Evolutionary conservation across 139 green algal species (phyloP).

Genomic region (Tetradesmus obliquus): DNA sequence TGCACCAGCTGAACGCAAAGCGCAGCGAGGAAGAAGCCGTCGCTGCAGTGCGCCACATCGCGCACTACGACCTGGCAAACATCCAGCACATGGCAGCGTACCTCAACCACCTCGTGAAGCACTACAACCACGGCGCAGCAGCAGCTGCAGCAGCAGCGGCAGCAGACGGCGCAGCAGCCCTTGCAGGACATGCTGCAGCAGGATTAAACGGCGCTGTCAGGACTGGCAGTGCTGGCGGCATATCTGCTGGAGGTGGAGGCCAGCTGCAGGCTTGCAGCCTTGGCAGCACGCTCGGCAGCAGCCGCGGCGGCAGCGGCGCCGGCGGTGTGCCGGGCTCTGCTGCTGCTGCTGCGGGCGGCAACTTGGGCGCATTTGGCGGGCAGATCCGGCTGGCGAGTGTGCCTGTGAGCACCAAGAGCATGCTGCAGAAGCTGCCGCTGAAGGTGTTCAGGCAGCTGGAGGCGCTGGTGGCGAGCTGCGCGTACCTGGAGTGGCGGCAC

Average conservation of each 20-base stretch:
- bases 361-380: slow-evolving; percentile 4
- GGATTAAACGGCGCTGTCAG: neutral
- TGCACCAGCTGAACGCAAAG: slow-evolving; percentile 67
- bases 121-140: slow-evolving; percentile 44
- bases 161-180: neutral
- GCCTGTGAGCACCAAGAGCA: slow-evolving; percentile 52
- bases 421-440: slow-evolving; percentile 66
- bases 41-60: slow-evolving; percentile 59
- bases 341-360: slow-evolving; percentile 6
- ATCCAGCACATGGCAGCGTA: slow-evolving; percentile 69
- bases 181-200: neutral
- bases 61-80: slow-evolving; percentile 46
- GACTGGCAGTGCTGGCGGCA: neutral
- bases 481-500: slow-evolving; percentile 71
- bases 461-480: slow-evolving; percentile 56
- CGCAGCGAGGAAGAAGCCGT: slow-evolving; percentile 61
- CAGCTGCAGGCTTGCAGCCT: neutral
- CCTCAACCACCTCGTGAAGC: slow-evolving; percentile 61
- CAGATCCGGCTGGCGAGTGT: slow-evolving; percentile 47
- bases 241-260: neutral
- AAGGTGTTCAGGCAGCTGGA: slow-evolving; percentile 64
- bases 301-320: neutral
- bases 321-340: neutral
- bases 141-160: slow-evolving; percentile 27
- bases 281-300: neutral